phyloP scores from a whole-genome alignment of 108 stramenopile species.

The Fragilariopsis cylindrus region DNA sequence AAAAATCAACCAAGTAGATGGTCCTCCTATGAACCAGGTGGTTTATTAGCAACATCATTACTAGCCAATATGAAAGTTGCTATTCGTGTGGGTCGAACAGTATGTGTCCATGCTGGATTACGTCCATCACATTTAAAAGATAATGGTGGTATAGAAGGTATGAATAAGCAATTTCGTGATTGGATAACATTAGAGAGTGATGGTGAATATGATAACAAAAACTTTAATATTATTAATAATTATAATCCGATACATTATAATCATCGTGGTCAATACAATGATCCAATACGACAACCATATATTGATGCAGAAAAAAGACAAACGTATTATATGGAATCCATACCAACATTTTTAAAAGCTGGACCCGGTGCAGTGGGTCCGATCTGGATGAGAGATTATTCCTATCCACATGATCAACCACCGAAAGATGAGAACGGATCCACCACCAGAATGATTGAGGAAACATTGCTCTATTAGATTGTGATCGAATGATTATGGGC shows the following conservation, averaged over 20 bases:
- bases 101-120: slow-evolving; percentile 82
- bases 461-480: slow-evolving; percentile 22
- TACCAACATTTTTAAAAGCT: slow-evolving; percentile 67
- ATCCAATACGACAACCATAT: not conserved
- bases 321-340: slow-evolving; percentile 23
- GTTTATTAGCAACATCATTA: slow-evolving; percentile 47
- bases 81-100: slow-evolving; percentile 64
- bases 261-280: not conserved
- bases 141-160: slow-evolving; percentile 52
- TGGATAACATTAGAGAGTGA: slow-evolving; percentile 43
- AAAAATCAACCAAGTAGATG: slow-evolving; percentile 73
- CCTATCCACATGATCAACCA: slow-evolving; percentile 49
- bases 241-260: not conserved
- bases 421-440: slow-evolving; percentile 32
- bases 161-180: slow-evolving; percentile 58
- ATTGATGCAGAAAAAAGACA: slow-evolving; percentile 20
- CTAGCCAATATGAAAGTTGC: slow-evolving; percentile 73
- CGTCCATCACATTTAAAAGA: slow-evolving; percentile 53
- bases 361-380: slow-evolving; percentile 55
- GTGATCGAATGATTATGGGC: slow-evolving; percentile 78
- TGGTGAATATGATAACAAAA: not conserved
- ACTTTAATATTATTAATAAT: not conserved
- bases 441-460: slow-evolving; percentile 9
- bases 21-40: slow-evolving; percentile 75
- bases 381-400: slow-evolving; percentile 82